Evolutionary conservation across 768 basidiomycete species (phyloP).

Genomic region (Termitomyces sp.): DNA sequence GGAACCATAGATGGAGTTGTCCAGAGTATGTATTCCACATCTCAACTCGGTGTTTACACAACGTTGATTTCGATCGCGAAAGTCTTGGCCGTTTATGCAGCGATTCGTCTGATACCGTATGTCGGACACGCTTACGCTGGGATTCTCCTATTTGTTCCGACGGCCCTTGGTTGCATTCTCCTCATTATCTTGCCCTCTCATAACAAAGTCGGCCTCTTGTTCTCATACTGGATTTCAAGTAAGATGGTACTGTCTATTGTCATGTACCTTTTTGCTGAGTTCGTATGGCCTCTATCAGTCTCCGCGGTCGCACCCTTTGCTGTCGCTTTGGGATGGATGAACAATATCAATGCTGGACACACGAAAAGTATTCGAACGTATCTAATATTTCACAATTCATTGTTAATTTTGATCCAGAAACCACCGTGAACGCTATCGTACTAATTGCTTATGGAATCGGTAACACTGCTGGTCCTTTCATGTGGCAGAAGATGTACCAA

Average conservation of each 20-base stretch:
- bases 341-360: too few relatives aligned
- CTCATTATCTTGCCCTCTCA: constrained; percentile 60
- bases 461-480: constrained; percentile 67
- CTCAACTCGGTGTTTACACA: neutral
- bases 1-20: constrained; percentile 76
- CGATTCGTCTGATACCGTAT: constrained; percentile 52
- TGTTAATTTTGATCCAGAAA: too few relatives aligned
- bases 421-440: constrained; percentile 72
- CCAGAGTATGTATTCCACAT: constrained; percentile 46
- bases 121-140: constrained; percentile 65
- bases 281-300: constrained; percentile 37
- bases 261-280: neutral
- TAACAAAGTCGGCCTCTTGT: too few relatives aligned
- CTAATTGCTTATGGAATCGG: constrained; percentile 72
- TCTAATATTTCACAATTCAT: neutral
- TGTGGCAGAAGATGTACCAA: constrained; percentile 57
- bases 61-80: neutral
- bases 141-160: constrained; percentile 60
- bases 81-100: constrained; percentile 43
- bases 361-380: constrained; percentile 49
- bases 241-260: constrained; percentile 20
- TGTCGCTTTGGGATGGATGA: too few relatives aligned
- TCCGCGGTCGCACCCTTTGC: constrained; percentile 63
- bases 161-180: constrained; percentile 66
- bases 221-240: too few relatives aligned